Base-by-base conservation (phyloP, 176 grass and related monocot genomes). In the Aegilops tauschii region DNA sequence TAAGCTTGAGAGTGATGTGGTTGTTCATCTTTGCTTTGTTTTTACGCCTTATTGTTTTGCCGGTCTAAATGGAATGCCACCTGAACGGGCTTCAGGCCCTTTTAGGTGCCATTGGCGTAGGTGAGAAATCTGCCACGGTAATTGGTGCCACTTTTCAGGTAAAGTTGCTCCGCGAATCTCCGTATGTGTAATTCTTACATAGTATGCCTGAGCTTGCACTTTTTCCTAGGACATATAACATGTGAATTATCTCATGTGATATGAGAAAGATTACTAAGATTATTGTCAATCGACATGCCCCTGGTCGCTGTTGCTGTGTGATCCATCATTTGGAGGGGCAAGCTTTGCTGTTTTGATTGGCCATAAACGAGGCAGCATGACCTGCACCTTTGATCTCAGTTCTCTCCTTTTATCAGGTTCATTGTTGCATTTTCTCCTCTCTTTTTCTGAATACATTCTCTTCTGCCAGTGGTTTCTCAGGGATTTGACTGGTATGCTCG, bases 101-200 rank as follows among this genome's bases (percentile, higher is more conserved):
- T 69, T 83, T 98, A 88, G 91, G 97, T 40, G 97, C 97, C 21
- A 98, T 96, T 65, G 97, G 97, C 45, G 97, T 96, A 23, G 97
- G 92, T 1, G 94, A 96, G 83, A 92, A 95, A 80, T 92, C 93
- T 69, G 97, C 93, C 29, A 98, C 97, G 12, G 92, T 98, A 49
- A 98, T 98, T 56, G 97, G 97, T 91, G 93, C 97, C 81, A 96
- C 96, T 61, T 98, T 98, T 85, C 97, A 98, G 92, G 97, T 98
- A 73, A 30, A 12, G 80, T 83, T 64, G 18, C 29, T 73, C 28
- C 12, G 23, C 32, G 7, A 69, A 34, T 68, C 5, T 49, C 7
- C 16, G 17, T 81, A 62, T 49, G 6, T 27, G 3, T 82, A 37
- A 4, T 23, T 69, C 18, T 56, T 32, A 12, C 73, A 54, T 20